Percentiles rank a stretch among this genome's conserved stretches.
Conservation (phyloP, 345 rosid genomes). For the Hibiscus trionum region DNA sequence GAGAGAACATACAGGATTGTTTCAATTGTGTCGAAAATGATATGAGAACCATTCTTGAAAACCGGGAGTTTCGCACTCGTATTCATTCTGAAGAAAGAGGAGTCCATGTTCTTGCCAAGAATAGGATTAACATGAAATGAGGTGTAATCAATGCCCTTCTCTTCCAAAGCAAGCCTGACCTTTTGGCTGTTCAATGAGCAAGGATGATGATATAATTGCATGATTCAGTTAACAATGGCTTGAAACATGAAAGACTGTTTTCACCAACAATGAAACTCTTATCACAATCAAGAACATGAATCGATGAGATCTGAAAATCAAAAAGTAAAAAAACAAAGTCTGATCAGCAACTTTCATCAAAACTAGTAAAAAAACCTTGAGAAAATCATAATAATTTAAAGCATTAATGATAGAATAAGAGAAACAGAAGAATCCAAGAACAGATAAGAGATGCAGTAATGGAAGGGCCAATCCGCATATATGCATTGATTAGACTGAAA, state of each 20-base stretch:
- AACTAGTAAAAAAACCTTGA: neutral
- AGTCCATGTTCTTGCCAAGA: slow-evolving; percentile 70
- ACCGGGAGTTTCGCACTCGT: slow-evolving; percentile 65
- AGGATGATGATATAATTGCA: slow-evolving; percentile 96
- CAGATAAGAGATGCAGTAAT: neutral
- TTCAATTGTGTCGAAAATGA: slow-evolving; percentile 67
- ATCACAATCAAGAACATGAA: neutral
- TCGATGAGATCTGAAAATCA: neutral
- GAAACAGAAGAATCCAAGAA: neutral
- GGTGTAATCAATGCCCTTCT: slow-evolving; percentile 85
- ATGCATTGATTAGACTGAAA: neutral
- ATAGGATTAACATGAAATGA: slow-evolving; percentile 81
- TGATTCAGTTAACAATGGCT: slow-evolving; percentile 16
- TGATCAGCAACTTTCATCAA: neutral
- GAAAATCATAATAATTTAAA: neutral
- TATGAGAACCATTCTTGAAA: slow-evolving; percentile 69
- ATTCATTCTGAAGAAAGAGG: slow-evolving; percentile 78
- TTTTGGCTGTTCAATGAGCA: slow-evolving; percentile 80
- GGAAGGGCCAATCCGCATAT: neutral
- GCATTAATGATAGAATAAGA: slow-evolving; percentile 1
- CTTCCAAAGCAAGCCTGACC: slow-evolving; percentile 82
- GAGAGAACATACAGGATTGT: slow-evolving; percentile 59
- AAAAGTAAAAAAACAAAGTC: neutral
- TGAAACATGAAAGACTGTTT: neutral
- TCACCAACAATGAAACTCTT: neutral